Base-by-base conservation (phyloP, 345 rosid species). In the Corchorus capsularis region DNA sequence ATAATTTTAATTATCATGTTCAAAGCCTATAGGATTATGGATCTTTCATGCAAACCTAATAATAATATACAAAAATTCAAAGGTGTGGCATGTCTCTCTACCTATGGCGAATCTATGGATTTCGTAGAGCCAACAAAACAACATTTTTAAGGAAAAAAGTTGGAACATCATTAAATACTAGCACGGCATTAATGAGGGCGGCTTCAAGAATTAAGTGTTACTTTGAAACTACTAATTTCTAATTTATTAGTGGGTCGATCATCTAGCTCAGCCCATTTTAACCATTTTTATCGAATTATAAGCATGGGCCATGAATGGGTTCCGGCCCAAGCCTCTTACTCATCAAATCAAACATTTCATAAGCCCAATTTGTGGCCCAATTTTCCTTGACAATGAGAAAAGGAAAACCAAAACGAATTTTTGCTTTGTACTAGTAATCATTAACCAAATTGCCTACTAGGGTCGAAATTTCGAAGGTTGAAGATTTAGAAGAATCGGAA, bases 61-160 rank as follows among this genome's bases (percentile, higher is more conserved):
- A 2, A 71, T 34, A 11, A 32, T 49, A 17, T 14, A 57, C 1
- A 11, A 14, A 22, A 59, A 59, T 66, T 66, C 37, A 64, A 65
- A 20, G 9, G 27, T 8, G 1, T 4, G 37, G 8, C 17, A 16
- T 19, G 22, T 35, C 45, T 70, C 7, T 69, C 17, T 59, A 63
- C 63, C 46, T 27, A 43, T 32, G 7, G 9, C 5, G 27, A 71
- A 34, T 19, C 6, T 11, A 52, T 62, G 71, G 62, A 41, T 14
- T 77, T 20, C 3, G 46, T 41, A 8, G 55, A 55, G 55, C 72
- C 63, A 75, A 66, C 64, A 54, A 75, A 22, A 55, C 63, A 65
- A 14, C 15, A 54, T 15, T 22, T 5, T 35, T 5, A 39, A 39
- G 7, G 3, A 22, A 65, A 15, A 45, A 15, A 56, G 47, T 60